phyloP scores from a whole-genome alignment of 2,329 filamentous ascomycete genomes.

The Escovopsis sp. region DNA sequence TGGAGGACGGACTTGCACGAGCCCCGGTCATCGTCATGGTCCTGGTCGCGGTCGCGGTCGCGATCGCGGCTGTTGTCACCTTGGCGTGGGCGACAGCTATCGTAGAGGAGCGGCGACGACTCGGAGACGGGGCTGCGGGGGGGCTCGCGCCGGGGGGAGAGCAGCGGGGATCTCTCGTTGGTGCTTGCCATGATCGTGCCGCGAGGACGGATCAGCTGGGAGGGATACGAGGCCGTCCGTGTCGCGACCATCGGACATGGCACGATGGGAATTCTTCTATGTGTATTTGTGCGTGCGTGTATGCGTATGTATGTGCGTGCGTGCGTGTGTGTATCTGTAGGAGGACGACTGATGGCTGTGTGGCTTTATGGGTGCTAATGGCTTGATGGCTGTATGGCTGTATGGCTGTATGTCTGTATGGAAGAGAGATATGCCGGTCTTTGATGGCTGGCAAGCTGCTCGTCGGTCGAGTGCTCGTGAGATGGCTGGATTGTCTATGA shows the following conservation, averaged over 20 bases:
- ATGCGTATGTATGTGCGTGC: no score
- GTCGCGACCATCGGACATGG: conserved; percentile 1
- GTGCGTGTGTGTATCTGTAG: no score
- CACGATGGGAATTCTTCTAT: not conserved
- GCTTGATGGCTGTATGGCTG: no score
- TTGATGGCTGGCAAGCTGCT: no score
- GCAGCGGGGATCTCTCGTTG: conserved; percentile 28
- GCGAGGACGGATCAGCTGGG: not conserved
- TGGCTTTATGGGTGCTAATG: no score
- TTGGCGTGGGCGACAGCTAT: conserved; percentile 4
- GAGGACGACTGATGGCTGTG: no score
- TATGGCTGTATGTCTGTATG: no score
- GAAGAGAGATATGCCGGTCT: no score
- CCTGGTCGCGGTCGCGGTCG: no score
- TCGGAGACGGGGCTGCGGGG: conserved; percentile 20
- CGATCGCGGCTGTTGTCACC: not conserved
- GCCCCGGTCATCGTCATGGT: conserved; percentile 18
- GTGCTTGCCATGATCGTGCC: conserved; percentile 1
- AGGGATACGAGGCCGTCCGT: not conserved
- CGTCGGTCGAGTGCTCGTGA: no score
- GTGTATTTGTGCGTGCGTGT: no score
- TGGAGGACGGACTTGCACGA: conserved; percentile 8
- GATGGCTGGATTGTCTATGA: no score
- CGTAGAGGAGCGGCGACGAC: conserved; percentile 36
- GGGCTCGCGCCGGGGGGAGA: conserved; percentile 19